Percentiles rank a stretch among this genome's conserved stretches.
These are phyloP conservation scores for Monosporozyma siamensis DNA, from an alignment of 805 yeast species.

Conservation along the genomic window DNA sequence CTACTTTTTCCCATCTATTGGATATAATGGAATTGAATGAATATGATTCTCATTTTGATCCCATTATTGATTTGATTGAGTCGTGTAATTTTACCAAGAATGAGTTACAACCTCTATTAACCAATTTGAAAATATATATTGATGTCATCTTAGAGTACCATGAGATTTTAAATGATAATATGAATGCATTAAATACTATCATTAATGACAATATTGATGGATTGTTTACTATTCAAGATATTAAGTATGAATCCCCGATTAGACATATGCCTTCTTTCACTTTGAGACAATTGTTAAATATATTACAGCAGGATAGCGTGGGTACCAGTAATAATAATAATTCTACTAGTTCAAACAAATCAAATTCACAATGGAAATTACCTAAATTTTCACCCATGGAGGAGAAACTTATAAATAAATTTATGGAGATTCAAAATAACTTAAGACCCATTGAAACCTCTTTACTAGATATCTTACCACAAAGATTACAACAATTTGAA, in stretches of 20 bases:
- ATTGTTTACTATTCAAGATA: constrained; percentile 33
- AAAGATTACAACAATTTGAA: constrained; percentile 38
- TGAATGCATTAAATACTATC: constrained; percentile 36
- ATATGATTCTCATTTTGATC: not conserved
- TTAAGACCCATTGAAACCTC: constrained; percentile 44
- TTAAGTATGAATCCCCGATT: constrained; percentile 33
- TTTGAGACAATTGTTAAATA: constrained; percentile 27
- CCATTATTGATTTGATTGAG: constrained; percentile 28
- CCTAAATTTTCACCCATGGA: constrained; percentile 36
- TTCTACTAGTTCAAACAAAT: not conserved
- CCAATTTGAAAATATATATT: constrained; percentile 27
- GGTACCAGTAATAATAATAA: constrained; percentile 1
- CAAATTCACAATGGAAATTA: constrained; percentile 18
- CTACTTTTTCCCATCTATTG: constrained; percentile 29
- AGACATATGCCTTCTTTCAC: constrained; percentile 33
- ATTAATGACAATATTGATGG: constrained; percentile 31
- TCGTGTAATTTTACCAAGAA: constrained; percentile 20
- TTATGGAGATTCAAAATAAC: constrained; percentile 33
- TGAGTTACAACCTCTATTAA: constrained; percentile 22
- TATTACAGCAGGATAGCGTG: constrained; percentile 18
- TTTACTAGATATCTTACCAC: constrained; percentile 43
- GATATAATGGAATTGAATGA: constrained; percentile 27
- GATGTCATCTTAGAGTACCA: constrained; percentile 36
- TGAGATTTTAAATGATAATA: constrained; percentile 35
- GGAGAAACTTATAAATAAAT: constrained; percentile 34